Evolutionary conservation across 192 early-diverging fungal species (phyloP).

Genomic region (Backusella liffmaniae): DNA sequence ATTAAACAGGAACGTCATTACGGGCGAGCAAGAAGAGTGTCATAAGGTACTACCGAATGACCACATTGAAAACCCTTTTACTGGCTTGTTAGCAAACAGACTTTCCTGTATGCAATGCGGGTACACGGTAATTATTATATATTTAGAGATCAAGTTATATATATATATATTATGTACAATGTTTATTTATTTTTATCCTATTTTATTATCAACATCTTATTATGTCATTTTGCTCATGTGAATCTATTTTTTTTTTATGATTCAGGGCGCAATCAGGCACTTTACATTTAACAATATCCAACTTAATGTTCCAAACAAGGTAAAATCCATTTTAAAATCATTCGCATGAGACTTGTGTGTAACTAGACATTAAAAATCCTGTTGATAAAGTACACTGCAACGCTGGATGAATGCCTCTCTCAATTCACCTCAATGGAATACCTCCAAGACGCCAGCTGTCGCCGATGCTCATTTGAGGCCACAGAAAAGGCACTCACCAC

Average conservation of each 20-base stretch:
- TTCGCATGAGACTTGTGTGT: not conserved
- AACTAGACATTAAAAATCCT: not conserved
- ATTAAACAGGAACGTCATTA: not conserved
- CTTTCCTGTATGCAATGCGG: conserved; percentile 80
- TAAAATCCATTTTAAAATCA: not conserved
- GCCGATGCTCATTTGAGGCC: conserved; percentile 58
- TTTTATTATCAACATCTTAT: not conserved
- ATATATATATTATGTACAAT: not conserved
- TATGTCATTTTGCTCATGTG: not conserved
- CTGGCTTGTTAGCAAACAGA: conserved; percentile 71
- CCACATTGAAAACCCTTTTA: conserved; percentile 61
- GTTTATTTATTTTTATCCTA: not conserved
- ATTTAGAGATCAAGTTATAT: not conserved
- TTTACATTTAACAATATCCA: conserved; percentile 82
- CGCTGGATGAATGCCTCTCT: conserved; percentile 51
- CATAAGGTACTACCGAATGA: not conserved
- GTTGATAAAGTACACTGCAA: conserved; percentile 38
- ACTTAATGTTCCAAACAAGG: conserved; percentile 58
- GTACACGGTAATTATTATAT: conserved; percentile 54
- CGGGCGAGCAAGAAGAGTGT: not conserved
- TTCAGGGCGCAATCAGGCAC: conserved; percentile 66
- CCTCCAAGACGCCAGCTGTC: conserved; percentile 65
- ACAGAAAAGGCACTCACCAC: conserved; percentile 37
- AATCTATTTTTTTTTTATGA: not conserved
- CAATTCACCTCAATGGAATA: conserved; percentile 60